phyloP scores from a whole-genome alignment of 257 asterid genomes.

The Solanum piurae region DNA sequence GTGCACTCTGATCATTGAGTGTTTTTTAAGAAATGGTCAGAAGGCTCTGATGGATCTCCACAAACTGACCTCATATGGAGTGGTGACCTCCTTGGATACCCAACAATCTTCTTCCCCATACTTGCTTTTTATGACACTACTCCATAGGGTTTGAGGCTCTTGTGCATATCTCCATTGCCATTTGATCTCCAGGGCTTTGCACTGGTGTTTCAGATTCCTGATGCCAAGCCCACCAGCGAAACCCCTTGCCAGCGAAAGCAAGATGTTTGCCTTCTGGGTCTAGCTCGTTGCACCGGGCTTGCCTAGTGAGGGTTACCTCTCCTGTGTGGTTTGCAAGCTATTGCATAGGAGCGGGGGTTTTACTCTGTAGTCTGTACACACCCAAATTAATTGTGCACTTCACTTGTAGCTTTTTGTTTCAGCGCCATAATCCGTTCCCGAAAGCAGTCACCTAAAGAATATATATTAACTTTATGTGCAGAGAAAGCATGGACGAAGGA shows the following conservation, averaged over 20 bases:
- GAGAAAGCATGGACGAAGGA: conserved; percentile 27
- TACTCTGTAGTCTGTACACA: not conserved
- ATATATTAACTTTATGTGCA: conserved; percentile 12
- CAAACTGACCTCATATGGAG: not conserved
- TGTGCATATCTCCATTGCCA: not conserved
- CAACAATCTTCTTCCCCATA: not conserved
- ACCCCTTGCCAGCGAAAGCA: too few species aligned
- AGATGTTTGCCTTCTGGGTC: not conserved
- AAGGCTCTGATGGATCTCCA: not conserved
- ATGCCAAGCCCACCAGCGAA: not conserved
- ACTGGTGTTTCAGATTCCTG: not conserved
- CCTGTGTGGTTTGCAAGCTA: not conserved
- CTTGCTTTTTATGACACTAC: not conserved
- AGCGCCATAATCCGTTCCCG: not conserved
- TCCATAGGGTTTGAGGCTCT: not conserved
- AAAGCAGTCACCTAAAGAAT: not conserved
- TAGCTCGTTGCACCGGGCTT: not conserved
- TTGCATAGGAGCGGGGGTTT: not conserved
- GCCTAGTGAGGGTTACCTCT: not conserved
- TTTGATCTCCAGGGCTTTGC: not conserved
- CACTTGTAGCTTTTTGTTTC: not conserved
- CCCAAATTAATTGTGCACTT: not conserved
- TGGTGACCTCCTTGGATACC: not conserved
- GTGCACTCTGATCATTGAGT: not conserved
- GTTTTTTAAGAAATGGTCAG: not conserved